Conservation (phyloP, 495 filamentous ascomycete species). For the Penicillium angulare region DNA sequence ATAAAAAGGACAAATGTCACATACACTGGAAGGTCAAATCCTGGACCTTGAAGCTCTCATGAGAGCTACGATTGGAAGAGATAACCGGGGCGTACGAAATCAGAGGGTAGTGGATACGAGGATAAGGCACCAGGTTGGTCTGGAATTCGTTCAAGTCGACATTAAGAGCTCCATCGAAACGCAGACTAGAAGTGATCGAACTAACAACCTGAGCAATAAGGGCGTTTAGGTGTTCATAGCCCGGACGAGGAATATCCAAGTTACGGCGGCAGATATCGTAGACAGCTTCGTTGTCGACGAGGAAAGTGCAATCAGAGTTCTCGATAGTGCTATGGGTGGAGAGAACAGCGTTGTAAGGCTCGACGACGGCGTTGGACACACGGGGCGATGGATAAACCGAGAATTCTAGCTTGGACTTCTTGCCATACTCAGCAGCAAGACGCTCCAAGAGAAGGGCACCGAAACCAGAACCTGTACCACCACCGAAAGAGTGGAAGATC, state of each 20-base stretch:
- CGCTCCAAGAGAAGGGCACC: constrained; percentile 85
- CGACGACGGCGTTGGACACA: constrained; percentile 83
- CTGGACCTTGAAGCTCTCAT: constrained; percentile 89
- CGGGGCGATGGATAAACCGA: constrained; percentile 84
- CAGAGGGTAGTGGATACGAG: constrained; percentile 87
- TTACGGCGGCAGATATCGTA: constrained; percentile 91
- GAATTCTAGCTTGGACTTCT: constrained; percentile 95
- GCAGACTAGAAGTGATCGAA: constrained; percentile 85
- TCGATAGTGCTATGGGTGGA: constrained; percentile 93
- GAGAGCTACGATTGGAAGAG: constrained; percentile 74
- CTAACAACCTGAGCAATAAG: constrained; percentile 90
- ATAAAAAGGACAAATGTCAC: constrained; percentile 12
- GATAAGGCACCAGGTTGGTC: constrained; percentile 90
- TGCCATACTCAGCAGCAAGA: constrained; percentile 84
- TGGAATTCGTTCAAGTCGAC: constrained; percentile 95
- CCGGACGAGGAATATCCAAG: constrained; percentile 81
- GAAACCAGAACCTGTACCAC: constrained; percentile 89
- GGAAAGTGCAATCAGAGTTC: constrained; percentile 89
- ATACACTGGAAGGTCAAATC: constrained; percentile 86
- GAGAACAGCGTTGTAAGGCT: constrained; percentile 91
- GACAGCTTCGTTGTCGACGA: constrained; percentile 91
- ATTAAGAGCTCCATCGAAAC: constrained; percentile 88
- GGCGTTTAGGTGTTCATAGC: constrained; percentile 85
- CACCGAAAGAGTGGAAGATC: constrained; percentile 92
- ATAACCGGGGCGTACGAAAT: constrained; percentile 89